Evolutionary conservation across 2,329 filamentous ascomycete genomes (phyloP).

Genomic region (Nothomitra cinnamomea): DNA sequence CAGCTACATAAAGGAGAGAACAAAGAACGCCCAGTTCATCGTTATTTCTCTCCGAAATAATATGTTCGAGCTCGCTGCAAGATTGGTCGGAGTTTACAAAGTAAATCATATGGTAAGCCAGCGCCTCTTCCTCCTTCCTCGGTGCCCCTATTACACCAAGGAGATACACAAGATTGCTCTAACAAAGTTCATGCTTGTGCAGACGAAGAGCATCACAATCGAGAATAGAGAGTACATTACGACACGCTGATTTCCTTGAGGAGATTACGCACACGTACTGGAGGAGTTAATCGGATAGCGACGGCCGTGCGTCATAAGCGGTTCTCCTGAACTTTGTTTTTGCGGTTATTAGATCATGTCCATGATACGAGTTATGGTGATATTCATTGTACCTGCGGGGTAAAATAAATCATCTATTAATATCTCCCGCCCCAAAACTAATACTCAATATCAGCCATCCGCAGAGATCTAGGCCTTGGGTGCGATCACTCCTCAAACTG

Average conservation of each 20-base stretch:
- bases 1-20: conserved; percentile 97
- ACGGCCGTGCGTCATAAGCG: no score
- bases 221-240: conserved; percentile 65
- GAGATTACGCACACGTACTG: not conserved
- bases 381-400: no score
- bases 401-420: no score
- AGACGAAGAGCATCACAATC: conserved; percentile 77
- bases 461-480: no score
- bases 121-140: not conserved
- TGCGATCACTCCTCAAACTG: no score
- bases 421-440: no score
- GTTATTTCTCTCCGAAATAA: conserved; percentile 97
- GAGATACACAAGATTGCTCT: not conserved
- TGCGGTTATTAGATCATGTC: no score
- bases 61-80: conserved; percentile 97
- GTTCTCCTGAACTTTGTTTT: no score
- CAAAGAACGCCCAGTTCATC: conserved; percentile 98
- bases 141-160: not conserved
- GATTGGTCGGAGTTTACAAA: conserved; percentile 95
- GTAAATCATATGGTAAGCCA: conserved; percentile 79
- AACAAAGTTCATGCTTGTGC: not conserved
- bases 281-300: not conserved
- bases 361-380: no score
- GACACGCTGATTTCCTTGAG: not conserved
- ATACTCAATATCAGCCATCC: no score